phyloP scores from a whole-genome alignment of 192 early-diverging fungal species.

The Phycomyces blakesleeanus region DNA sequence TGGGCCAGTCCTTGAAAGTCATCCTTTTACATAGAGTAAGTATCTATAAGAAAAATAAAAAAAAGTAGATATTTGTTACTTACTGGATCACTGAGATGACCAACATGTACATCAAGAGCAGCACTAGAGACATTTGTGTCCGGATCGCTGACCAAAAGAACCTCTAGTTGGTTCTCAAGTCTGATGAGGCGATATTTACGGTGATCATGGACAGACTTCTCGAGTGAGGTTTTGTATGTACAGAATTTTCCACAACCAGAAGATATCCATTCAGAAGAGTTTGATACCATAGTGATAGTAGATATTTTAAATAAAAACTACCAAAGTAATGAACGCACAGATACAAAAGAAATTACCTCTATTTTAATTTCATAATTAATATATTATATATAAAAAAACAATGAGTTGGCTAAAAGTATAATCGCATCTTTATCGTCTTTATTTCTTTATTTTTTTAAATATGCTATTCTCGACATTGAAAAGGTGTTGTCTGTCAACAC shows the following conservation, averaged over 20 bases:
- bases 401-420: too few relatives aligned
- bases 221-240: slow-evolving; percentile 35
- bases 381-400: too few relatives aligned
- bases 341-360: too few relatives aligned
- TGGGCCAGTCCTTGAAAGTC: slow-evolving; percentile 78
- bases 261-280: slow-evolving; percentile 17
- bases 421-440: too few relatives aligned
- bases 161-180: slow-evolving; percentile 60
- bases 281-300: not conserved
- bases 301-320: too few relatives aligned
- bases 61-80: slow-evolving; percentile 27
- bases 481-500: too few relatives aligned
- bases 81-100: slow-evolving; percentile 72
- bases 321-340: too few relatives aligned
- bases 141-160: slow-evolving; percentile 66
- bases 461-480: too few relatives aligned
- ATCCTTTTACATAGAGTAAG: too few relatives aligned
- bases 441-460: too few relatives aligned
- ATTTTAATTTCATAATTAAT: too few relatives aligned
- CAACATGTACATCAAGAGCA: slow-evolving; percentile 79
- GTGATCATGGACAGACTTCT: slow-evolving; percentile 55
- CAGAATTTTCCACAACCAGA: slow-evolving; percentile 21
- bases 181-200: slow-evolving; percentile 55
- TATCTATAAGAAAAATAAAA: too few relatives aligned
- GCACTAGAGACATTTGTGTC: slow-evolving; percentile 71